Percentiles rank a stretch among this genome's conserved stretches.
These are phyloP conservation scores for Rhododendron ferrugineum DNA, from an alignment of 148 eudicot genomes.

Conservation along the genomic window DNA sequence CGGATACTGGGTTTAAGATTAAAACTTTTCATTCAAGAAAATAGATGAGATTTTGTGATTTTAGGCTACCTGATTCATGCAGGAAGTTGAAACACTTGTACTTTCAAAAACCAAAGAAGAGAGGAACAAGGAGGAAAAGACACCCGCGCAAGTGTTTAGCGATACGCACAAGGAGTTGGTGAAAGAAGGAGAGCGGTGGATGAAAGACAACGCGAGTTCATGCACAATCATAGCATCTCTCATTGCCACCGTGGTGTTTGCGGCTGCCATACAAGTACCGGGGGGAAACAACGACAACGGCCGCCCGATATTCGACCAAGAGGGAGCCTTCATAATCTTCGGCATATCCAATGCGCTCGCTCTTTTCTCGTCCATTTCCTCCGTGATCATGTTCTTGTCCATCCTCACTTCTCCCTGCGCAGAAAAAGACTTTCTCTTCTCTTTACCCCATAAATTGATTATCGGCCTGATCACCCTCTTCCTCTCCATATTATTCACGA, in stretches of 20 bases:
- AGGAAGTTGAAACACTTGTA: background rate
- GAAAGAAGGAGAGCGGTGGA: background rate
- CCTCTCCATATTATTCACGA: background rate
- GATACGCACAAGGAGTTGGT: background rate
- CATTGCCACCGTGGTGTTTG: background rate
- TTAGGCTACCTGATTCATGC: background rate
- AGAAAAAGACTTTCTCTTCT: background rate
- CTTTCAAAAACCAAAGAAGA: background rate
- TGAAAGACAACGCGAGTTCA: background rate
- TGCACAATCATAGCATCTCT: background rate
- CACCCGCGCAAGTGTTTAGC: background rate
- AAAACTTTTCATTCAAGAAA: background rate
- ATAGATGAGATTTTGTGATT: background rate
- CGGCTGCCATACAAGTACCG: background rate
- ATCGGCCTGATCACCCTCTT: background rate
- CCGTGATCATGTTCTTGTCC: background rate
- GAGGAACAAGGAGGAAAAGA: background rate
- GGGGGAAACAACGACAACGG: background rate
- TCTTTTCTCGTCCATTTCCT: background rate
- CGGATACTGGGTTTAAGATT: background rate
- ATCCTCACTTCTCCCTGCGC: background rate
- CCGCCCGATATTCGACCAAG: background rate
- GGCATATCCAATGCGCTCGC: background rate
- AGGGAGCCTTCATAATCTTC: background rate
- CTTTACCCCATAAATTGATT: background rate